Percentiles rank a stretch among this genome's conserved stretches.
phyloP scores from a whole-genome alignment of 2,329 filamentous ascomycete genomes.

The Fusarium transvaalense region DNA sequence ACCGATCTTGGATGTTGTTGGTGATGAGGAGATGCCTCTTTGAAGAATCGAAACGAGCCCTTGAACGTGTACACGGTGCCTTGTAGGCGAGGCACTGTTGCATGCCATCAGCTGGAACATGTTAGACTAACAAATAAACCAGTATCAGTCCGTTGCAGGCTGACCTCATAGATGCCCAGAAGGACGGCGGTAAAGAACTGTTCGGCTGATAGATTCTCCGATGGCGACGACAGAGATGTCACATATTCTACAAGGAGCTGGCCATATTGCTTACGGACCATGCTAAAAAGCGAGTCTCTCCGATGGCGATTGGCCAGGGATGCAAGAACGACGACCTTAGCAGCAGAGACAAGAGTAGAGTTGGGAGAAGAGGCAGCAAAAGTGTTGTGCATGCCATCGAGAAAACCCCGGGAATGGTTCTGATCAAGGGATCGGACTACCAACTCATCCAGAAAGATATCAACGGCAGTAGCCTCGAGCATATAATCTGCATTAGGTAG shows the following conservation, averaged over 20 bases:
- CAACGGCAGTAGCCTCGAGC: conserved; percentile 1
- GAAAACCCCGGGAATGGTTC: conserved; percentile 10
- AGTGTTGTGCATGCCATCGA: conserved; percentile 15
- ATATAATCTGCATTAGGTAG: neutral
- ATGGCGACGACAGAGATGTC: neutral
- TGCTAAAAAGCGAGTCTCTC: neutral
- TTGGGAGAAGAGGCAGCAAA: neutral
- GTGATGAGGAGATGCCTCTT: neutral
- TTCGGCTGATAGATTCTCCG: neutral
- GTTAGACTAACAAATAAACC: neutral
- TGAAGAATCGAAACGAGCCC: conserved; percentile 5
- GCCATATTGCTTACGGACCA: conserved; percentile 11
- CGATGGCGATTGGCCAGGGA: conserved; percentile 6
- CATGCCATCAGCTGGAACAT: conserved; percentile 3
- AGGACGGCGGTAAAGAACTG: conserved; percentile 15
- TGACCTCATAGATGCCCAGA: conserved; percentile 10
- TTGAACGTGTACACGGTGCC: conserved; percentile 5
- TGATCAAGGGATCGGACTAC: neutral
- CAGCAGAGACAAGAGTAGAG: conserved; percentile 12
- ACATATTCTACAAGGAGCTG: conserved; percentile 5
- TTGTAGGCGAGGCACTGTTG: neutral
- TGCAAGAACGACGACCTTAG: conserved; percentile 11
- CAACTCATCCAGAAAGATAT: conserved; percentile 10
- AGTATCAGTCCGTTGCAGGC: fast-evolving
- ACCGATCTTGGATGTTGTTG: neutral